These are phyloP conservation scores for Geotrichum europaeum DNA, from an alignment of 1,139 yeast genomes.

Conservation along the genomic window DNA sequence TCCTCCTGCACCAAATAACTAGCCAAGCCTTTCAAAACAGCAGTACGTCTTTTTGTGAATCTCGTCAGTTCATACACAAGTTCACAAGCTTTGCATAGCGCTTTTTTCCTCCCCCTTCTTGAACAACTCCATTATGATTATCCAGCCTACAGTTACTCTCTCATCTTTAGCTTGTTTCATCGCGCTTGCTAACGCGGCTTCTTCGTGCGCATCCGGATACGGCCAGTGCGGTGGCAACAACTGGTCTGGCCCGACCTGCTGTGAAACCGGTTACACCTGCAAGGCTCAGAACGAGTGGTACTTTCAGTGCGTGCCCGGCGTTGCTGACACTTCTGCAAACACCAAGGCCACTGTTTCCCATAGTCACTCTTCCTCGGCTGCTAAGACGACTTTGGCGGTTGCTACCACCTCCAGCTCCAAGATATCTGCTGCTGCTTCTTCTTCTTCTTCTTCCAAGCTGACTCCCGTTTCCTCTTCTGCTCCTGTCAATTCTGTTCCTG, in stretches of 20 bases:
- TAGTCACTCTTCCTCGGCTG: background rate
- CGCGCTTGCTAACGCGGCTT: slow-evolving; percentile 6
- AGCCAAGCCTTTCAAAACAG: background rate
- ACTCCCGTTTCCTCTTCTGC: background rate
- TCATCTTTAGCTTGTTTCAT: slow-evolving; percentile 15
- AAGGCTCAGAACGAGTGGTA: slow-evolving; percentile 10
- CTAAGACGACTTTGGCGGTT: background rate
- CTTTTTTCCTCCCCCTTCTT: background rate
- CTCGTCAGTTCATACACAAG: background rate
- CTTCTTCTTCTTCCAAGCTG: background rate
- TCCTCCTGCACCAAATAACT: background rate
- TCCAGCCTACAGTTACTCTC: background rate
- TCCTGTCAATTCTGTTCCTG: background rate
- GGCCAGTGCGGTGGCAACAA: slow-evolving; percentile 16
- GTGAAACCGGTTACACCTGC: slow-evolving; percentile 12
- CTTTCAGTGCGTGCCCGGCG: slow-evolving; percentile 15
- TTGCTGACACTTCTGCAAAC: background rate
- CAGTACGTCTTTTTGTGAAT: background rate
- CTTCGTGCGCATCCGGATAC: slow-evolving; percentile 22
- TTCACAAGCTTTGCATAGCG: background rate
- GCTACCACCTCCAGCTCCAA: background rate
- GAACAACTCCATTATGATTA: background rate
- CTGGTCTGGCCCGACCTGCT: slow-evolving; percentile 16
- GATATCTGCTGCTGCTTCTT: background rate
- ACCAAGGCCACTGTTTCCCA: background rate